Base-by-base conservation (phyloP, 2,329 filamentous ascomycete species). In the Plenodomus biglobosus region DNA sequence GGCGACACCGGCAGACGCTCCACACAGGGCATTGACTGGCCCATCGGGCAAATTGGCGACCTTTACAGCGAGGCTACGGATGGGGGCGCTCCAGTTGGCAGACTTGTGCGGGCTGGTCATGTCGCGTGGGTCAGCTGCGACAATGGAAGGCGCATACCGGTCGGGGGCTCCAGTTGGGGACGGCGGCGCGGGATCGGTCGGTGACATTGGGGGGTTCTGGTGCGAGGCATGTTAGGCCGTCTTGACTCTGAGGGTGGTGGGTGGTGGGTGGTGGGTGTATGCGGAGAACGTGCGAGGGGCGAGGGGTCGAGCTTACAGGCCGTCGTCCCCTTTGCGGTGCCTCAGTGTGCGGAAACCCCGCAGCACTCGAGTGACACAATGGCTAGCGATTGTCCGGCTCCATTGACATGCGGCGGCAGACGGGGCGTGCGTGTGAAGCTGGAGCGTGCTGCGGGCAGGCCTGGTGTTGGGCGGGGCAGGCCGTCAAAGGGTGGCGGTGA, bases 1-100 rank as follows among this genome's bases (percentile, higher is more conserved):
- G 18, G 90, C 91, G 65, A 97, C 90, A 41, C 94, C 94, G 42
- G 92, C 92, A 48, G 90, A 80, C 40, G 92, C 92, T 46, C 94
- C 94, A 37, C 90, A 87, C 47, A 96, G 79, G 54, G 90, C 90
- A 71, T 95, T 90, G 71, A 97, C 76, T 50, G 78, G 80, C 42
- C 75, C 72, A 48, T 79, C 76, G 22, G 84, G 81, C 42, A 85
- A 69, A 32, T 70, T 73, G 48, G 75, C 69, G 22, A 66, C 69
- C 57, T 61, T 70, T 61, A 73, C 58, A 17, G 74, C 75, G 37
- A 78, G 64, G 35, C 58, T 61, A 38, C 69, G 63, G 35, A 61
- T 52, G 36, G 63, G 58, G 45, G 54, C 53, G 55, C 59, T 58
- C 55, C 59, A 59, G 38, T 50, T 39, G 46, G 38, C 46, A 47